Percentiles rank a stretch among this genome's conserved stretches.
These are phyloP conservation scores for Rhamnella rubrinervis DNA, from an alignment of 331 rosid species.

Conservation along the genomic window DNA sequence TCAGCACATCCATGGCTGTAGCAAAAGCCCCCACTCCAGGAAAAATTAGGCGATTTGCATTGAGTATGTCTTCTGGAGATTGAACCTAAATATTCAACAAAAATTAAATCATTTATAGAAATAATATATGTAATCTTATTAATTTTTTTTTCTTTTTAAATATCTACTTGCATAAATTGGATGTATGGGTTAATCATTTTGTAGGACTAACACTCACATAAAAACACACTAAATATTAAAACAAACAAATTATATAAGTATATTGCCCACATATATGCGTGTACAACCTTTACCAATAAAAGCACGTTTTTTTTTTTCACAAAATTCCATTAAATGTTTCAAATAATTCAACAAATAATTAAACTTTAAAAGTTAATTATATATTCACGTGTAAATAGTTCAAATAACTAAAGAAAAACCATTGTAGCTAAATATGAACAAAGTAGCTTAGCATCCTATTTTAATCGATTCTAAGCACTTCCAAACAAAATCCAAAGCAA, in stretches of 20 bases:
- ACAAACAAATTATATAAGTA: background rate
- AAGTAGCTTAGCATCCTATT: background rate
- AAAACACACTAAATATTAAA: background rate
- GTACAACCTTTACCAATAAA: too few species aligned
- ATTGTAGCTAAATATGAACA: background rate
- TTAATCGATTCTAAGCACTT: background rate
- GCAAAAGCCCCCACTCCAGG: constrained; percentile 98
- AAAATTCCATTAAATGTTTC: background rate
- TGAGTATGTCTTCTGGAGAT: constrained; percentile 75
- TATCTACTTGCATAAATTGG: background rate
- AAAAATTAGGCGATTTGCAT: constrained; percentile 69
- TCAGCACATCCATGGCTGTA: constrained; percentile 86
- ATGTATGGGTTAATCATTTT: background rate
- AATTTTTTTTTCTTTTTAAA: background rate
- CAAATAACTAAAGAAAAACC: too few species aligned
- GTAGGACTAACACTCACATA: background rate
- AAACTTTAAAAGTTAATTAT: too few species aligned
- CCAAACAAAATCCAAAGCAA: background rate
- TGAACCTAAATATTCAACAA: constrained; percentile 51
- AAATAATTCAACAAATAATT: background rate
- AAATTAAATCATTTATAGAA: background rate
- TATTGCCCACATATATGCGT: too few species aligned
- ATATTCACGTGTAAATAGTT: too few species aligned
- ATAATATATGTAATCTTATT: background rate
- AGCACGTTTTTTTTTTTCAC: background rate